Evolutionary conservation across 2,329 filamentous ascomycete genomes (phyloP).

Genomic region (Tolypocladium amazonense): DNA sequence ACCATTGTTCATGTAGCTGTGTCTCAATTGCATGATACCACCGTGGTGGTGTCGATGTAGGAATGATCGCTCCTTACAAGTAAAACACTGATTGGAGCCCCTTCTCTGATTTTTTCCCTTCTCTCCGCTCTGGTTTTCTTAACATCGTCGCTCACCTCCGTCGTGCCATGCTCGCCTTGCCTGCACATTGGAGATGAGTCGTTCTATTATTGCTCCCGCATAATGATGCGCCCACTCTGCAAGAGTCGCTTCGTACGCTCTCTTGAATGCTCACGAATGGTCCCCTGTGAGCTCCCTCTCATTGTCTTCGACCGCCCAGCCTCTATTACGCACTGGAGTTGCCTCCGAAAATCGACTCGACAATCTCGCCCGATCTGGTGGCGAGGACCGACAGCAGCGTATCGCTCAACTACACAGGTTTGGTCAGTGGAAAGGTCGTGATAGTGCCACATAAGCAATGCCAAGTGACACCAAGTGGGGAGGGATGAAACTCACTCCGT

Average conservation of each 20-base stretch:
- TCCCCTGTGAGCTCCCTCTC: background rate
- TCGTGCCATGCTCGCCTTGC: background rate
- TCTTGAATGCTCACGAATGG: background rate
- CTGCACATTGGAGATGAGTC: background rate
- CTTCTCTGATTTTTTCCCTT: background rate
- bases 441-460: background rate
- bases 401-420: conserved; percentile 54
- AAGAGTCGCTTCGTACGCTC: background rate
- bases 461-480: background rate
- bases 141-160: background rate
- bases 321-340: background rate
- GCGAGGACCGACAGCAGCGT: conserved; percentile 71
- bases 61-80: background rate
- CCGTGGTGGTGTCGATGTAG: background rate
- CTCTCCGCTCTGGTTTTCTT: background rate
- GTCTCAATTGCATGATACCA: background rate
- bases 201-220: background rate
- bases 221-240: background rate
- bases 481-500: conserved; percentile 58
- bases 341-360: conserved; percentile 57
- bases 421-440: conserved; percentile 8
- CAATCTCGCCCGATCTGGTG: conserved; percentile 66
- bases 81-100: background rate
- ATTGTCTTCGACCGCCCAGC: background rate
- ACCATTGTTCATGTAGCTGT: background rate